phyloP scores from a whole-genome alignment of 1,139 yeast genomes.

The Kodamaea arcana region DNA sequence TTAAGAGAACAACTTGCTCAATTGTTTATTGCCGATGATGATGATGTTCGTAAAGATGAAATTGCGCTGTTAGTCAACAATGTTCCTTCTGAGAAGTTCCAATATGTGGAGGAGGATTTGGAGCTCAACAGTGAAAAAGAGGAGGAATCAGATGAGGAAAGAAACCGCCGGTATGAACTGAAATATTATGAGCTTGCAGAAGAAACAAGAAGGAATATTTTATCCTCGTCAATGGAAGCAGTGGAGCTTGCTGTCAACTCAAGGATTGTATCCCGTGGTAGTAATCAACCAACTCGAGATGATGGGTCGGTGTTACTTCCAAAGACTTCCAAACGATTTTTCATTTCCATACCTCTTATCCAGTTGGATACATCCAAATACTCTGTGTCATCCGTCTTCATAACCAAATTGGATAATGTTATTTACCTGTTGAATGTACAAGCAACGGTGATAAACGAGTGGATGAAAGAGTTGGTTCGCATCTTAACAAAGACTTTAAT shows the following conservation, averaged over 20 bases:
- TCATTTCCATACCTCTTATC: slow-evolving; percentile 28
- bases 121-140: slow-evolving; percentile 3
- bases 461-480: slow-evolving; percentile 46
- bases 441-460: slow-evolving; percentile 49
- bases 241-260: slow-evolving; percentile 25
- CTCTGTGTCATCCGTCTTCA: slow-evolving; percentile 19
- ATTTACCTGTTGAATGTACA: slow-evolving; percentile 51
- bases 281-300: slow-evolving; percentile 19
- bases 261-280: slow-evolving; percentile 25
- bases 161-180: slow-evolving; percentile 22
- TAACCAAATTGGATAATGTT: slow-evolving; percentile 21
- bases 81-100: slow-evolving; percentile 13
- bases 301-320: slow-evolving; percentile 31
- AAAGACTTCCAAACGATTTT: slow-evolving; percentile 33
- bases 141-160: slow-evolving; percentile 11
- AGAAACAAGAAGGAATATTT: slow-evolving; percentile 46
- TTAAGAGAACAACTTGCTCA: slow-evolving; percentile 1
- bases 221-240: slow-evolving; percentile 41
- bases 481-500: slow-evolving; percentile 46
- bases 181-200: slow-evolving; percentile 64
- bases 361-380: slow-evolving; percentile 13
- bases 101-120: slow-evolving; percentile 5
- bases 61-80: slow-evolving; percentile 23
- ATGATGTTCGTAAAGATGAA: slow-evolving; percentile 18
- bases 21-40: slow-evolving; percentile 2